A percentile compares a stretch with the other conserved stretches of the same genome.
phyloP scores from a whole-genome alignment of 2,329 filamentous ascomycete species.

The Apiospora sp. region DNA sequence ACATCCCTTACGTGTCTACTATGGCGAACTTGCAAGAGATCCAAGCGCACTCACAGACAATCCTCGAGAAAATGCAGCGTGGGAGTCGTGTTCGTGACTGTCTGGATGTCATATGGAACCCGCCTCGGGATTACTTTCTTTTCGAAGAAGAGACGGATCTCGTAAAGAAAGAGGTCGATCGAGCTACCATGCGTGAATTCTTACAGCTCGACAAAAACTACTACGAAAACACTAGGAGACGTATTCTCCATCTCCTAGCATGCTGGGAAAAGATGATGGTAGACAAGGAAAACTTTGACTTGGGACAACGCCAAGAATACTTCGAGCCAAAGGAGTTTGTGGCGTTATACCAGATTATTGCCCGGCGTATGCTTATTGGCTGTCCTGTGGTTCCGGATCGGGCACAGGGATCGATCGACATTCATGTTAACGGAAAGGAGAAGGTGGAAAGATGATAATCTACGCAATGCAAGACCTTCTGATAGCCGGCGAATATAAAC shows the following conservation, averaged over 20 bases:
- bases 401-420: background rate
- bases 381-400: no score
- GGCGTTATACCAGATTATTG: no score
- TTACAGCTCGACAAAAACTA: no score
- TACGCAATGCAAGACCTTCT: background rate
- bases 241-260: no score
- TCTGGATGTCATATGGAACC: background rate
- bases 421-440: background rate
- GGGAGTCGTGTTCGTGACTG: background rate
- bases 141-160: background rate
- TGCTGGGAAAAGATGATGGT: no score
- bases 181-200: no score
- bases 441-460: background rate
- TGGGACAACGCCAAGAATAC: no score
- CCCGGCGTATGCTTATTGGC: no score
- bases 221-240: no score
- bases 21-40: background rate
- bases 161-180: no score
- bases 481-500: background rate
- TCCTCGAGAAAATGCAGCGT: background rate
- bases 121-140: background rate
- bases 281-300: no score
- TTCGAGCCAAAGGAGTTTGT: no score
- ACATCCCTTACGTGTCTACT: background rate
- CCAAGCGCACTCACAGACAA: background rate